A percentile compares a stretch with the other conserved stretches of the same genome.
These are phyloP conservation scores for Ceratobasidium sp. DNA, from an alignment of 1,284 basidiomycete genomes.

Conservation along the genomic window DNA sequence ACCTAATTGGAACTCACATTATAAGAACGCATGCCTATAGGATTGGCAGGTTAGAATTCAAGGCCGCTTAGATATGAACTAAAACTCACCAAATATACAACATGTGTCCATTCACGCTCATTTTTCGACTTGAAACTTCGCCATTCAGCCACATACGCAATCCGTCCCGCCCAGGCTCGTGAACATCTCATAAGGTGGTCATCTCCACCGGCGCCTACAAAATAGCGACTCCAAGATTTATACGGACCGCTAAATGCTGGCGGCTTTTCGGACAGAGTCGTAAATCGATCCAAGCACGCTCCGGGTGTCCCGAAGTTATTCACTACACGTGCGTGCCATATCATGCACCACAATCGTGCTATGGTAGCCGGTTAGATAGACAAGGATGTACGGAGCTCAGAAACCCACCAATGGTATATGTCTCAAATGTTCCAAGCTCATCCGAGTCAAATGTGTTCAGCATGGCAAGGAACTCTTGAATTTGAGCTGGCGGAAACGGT, in stretches of 20 bases:
- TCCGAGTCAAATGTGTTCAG: neutral
- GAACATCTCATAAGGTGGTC: neutral
- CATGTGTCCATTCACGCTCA: slow-evolving; percentile 18
- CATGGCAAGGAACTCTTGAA: neutral
- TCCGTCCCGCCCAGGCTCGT: slow-evolving; percentile 10
- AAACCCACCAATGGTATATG: slow-evolving; percentile 8
- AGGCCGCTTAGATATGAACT: too few species aligned
- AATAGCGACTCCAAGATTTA: neutral
- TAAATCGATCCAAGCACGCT: slow-evolving; percentile 25
- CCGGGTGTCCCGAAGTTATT: slow-evolving; percentile 12
- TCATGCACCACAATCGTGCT: slow-evolving; percentile 36
- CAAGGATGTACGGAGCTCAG: too few species aligned
- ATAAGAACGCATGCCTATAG: slow-evolving; percentile 16
- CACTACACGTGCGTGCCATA: slow-evolving; percentile 25
- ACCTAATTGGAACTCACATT: neutral
- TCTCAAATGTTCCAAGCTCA: neutral
- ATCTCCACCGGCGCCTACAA: neutral
- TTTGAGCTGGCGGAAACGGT: neutral
- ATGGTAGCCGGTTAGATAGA: too few species aligned
- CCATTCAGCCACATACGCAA: slow-evolving; percentile 24
- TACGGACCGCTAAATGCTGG: neutral
- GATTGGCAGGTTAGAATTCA: neutral
- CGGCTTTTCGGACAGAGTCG: neutral
- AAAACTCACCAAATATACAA: neutral
- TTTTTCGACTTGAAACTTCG: slow-evolving; percentile 16